Conservation (phyloP, 345 rosid genomes). For the Sonneratia caseolaris region DNA sequence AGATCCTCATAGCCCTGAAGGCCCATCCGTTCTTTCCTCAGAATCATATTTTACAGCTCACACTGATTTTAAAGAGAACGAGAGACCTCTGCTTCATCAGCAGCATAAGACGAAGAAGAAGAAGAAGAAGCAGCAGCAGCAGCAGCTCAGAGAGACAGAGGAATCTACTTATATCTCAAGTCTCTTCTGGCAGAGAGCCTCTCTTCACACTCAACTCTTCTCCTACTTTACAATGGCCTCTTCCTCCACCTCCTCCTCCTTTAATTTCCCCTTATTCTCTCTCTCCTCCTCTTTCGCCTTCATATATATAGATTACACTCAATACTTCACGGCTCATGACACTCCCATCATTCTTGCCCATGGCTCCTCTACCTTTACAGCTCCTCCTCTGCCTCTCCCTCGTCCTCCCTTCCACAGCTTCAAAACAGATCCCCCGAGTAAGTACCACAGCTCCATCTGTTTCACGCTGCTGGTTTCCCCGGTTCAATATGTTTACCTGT, state of each 20-base stretch:
- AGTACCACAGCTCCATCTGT: no score
- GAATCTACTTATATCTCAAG: neutral
- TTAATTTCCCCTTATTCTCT: neutral
- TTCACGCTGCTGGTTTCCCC: no score
- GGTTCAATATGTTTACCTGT: no score
- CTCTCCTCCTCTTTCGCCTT: neutral
- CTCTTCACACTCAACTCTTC: slow-evolving; percentile 13
- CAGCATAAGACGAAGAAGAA: neutral
- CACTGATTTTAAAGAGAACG: neutral
- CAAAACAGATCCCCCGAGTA: slow-evolving; percentile 28
- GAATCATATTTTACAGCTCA: neutral
- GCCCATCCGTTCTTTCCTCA: neutral
- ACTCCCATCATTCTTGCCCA: slow-evolving; percentile 2
- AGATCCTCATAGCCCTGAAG: neutral
- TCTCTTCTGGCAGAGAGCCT: slow-evolving; percentile 2
- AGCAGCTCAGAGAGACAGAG: neutral
- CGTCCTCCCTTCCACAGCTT: slow-evolving; percentile 8
- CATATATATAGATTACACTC: slow-evolving; percentile 1
- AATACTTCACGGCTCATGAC: neutral
- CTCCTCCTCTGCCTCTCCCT: slow-evolving; percentile 21
- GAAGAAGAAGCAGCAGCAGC: neutral
- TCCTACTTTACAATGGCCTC: slow-evolving; percentile 5
- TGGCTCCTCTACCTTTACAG: slow-evolving; percentile 24
- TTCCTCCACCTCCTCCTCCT: neutral
- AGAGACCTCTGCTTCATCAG: neutral